Base-by-base conservation (phyloP, 768 basidiomycete genomes). In the Mycena kentingensis region DNA sequence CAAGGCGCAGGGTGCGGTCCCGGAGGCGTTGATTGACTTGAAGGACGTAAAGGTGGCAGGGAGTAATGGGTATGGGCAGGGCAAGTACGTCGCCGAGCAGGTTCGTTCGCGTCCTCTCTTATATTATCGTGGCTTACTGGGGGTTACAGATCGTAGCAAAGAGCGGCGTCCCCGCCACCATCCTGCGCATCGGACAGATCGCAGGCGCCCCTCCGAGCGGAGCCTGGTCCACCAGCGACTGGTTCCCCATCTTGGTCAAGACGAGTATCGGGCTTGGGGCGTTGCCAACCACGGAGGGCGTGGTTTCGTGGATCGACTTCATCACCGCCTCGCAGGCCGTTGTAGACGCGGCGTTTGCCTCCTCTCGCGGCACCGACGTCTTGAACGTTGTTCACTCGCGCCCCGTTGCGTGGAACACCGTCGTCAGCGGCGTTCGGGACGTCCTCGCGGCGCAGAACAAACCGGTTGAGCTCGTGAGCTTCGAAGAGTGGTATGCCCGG, bases 181-280 rank as follows among this genome's bases (percentile, higher is more conserved):
- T 24, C 3, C 59, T 75, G 24, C 67, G 77, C 4, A 70, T 74
- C 11, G 77, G 75, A 1, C 76, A 77, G 42, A 61, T 75, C 5
- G 62, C 62, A n/a, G 73, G 73, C 18, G 69, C 67, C 29, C 53
- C 41, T 1, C 51, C 49, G 5, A 27, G 34, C 7, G 74, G 74
- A 19, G 64, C 66, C 0, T 75, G 74, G 74, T 63, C 65, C 4
- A 60, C 65, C 7, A 67, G 60, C 0, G 71, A 75, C 44, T 77
- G 76, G 76, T 60, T 75, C 44, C 71, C 75, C 12, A 65, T 66
- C 28, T 52, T 76, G 2, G 65, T 68, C 28, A 62, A 66, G 32
- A 64, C 66, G 0, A 65, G 64, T 24, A 21, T 53, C 12, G 26
- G 37, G 26, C 34, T 53, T 2, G 38, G 38, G 3, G 3, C 6